Percentiles rank a stretch among this genome's conserved stretches.
Conservation (phyloP, 805 yeast genomes). For the Pichia scutulata region DNA sequence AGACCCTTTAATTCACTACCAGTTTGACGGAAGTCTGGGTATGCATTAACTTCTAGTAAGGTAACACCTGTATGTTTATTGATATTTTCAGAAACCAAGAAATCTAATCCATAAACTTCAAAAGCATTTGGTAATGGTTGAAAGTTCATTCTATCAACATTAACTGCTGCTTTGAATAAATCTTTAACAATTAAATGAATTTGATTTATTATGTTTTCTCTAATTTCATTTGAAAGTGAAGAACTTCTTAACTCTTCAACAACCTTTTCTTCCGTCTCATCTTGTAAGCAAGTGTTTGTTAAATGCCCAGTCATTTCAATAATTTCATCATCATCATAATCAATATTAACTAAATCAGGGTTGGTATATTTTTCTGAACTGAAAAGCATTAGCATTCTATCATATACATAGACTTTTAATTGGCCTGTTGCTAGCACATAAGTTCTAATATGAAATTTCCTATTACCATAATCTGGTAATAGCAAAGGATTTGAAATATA, state of each 20-base stretch:
- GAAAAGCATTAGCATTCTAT: conserved; percentile 74
- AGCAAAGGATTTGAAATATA: conserved; percentile 66
- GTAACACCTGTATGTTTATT: conserved; percentile 33
- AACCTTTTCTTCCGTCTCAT: conserved; percentile 23
- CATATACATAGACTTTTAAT: conserved; percentile 70
- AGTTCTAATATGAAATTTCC: conserved; percentile 84
- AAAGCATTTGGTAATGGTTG: conserved; percentile 73
- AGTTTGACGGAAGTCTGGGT: conserved; percentile 95
- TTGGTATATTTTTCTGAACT: conserved; percentile 46
- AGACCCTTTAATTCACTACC: conserved; percentile 65
- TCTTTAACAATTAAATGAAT: conserved; percentile 61
- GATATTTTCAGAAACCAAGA: conserved; percentile 53
- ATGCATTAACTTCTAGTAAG: conserved; percentile 82
- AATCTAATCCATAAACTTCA: conserved; percentile 87
- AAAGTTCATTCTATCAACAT: conserved; percentile 78
- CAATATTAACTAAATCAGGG: conserved; percentile 26
- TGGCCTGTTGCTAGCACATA: conserved; percentile 75
- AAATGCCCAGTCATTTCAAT: conserved; percentile 65
- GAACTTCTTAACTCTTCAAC: conserved; percentile 60
- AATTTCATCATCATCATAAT: conserved; percentile 23
- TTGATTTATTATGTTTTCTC: conserved; percentile 39
- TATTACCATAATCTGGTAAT: conserved; percentile 46
- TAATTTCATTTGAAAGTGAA: conserved; percentile 28
- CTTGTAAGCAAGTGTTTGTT: conserved; percentile 89
- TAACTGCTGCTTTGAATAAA: conserved; percentile 70